A percentile compares a stretch with the other conserved stretches of the same genome.
phyloP scores from a whole-genome alignment of 2,329 filamentous ascomycete species.

The Thermothelomyces thermophilus region DNA sequence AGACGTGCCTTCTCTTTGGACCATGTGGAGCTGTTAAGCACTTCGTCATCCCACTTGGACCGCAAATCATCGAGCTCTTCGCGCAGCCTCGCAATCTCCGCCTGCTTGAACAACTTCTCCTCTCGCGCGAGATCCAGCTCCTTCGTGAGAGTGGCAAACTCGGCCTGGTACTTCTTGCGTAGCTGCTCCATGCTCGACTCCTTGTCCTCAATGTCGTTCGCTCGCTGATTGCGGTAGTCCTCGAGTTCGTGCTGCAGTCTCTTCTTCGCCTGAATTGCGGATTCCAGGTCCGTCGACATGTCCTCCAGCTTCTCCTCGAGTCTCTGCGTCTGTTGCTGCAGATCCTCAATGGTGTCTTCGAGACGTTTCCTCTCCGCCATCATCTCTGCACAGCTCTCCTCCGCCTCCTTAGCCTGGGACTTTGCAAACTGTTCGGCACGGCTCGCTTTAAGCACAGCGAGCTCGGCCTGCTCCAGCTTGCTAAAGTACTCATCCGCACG shows the following conservation, averaged over 20 bases:
- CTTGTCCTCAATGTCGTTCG: constrained; percentile 95
- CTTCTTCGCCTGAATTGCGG: constrained; percentile 82
- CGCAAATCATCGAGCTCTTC: constrained; percentile 93
- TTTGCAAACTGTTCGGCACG: constrained; percentile 93
- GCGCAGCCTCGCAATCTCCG: constrained; percentile 80
- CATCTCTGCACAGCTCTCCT: constrained; percentile 82
- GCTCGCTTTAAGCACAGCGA: constrained; percentile 84
- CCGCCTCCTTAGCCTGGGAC: constrained; percentile 79
- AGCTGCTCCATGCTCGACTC: constrained; percentile 95
- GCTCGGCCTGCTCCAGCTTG: constrained; percentile 95
- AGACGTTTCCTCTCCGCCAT: constrained; percentile 90
- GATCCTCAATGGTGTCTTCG: constrained; percentile 78
- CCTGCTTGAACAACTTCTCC: constrained; percentile 76
- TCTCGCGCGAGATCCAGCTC: constrained; percentile 92
- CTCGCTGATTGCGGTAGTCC: constrained; percentile 90
- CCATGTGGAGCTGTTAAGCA: constrained; percentile 96
- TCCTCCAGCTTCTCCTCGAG: constrained; percentile 91
- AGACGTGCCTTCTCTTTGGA: constrained; percentile 94
- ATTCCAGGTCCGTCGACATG: constrained; percentile 79
- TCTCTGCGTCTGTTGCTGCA: constrained; percentile 82
- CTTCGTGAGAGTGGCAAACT: constrained; percentile 81
- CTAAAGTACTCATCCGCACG: constrained; percentile 94
- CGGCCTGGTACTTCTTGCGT: constrained; percentile 91
- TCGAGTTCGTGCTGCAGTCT: constrained; percentile 94
- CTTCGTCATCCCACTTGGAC: constrained; percentile 96